These are phyloP conservation scores for Cladosporium velox DNA, from an alignment of 2,329 filamentous ascomycete genomes.

Conservation along the genomic window DNA sequence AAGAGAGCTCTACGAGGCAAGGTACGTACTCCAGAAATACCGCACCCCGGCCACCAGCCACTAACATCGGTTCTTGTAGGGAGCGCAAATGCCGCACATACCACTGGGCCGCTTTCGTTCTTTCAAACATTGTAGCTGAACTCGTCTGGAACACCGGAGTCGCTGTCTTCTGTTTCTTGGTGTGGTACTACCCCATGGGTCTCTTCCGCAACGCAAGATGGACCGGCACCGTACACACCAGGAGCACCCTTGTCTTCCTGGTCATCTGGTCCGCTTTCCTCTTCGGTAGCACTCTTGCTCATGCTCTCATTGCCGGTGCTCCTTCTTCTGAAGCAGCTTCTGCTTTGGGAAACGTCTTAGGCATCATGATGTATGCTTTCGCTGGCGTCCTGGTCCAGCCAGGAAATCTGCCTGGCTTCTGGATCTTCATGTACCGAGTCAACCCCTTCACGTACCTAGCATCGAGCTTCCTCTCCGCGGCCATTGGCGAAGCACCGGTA, in stretches of 20 bases:
- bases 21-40: not conserved
- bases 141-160: conserved; percentile 62
- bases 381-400: conserved; percentile 61
- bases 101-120: conserved; percentile 70
- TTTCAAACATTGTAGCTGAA: conserved; percentile 69
- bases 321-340: conserved; percentile 66
- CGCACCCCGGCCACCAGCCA: not conserved
- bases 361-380: conserved; percentile 46
- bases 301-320: conserved; percentile 69
- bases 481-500: conserved; percentile 47
- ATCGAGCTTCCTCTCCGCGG: conserved; percentile 38
- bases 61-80: conserved; percentile 33
- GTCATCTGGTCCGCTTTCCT: conserved; percentile 66
- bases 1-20: conserved; percentile 57
- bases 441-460: conserved; percentile 65
- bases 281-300: conserved; percentile 69
- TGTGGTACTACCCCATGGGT: conserved; percentile 59
- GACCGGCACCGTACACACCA: conserved; percentile 44
- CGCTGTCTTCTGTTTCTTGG: conserved; percentile 61
- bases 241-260: conserved; percentile 57
- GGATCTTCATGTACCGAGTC: conserved; percentile 72
- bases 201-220: conserved; percentile 47
- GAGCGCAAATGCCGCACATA: conserved; percentile 67
- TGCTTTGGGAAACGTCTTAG: conserved; percentile 50
- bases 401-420: conserved; percentile 62